Base-by-base conservation (phyloP, 2,329 filamentous ascomycete genomes). In the Biscogniauxia marginata region DNA sequence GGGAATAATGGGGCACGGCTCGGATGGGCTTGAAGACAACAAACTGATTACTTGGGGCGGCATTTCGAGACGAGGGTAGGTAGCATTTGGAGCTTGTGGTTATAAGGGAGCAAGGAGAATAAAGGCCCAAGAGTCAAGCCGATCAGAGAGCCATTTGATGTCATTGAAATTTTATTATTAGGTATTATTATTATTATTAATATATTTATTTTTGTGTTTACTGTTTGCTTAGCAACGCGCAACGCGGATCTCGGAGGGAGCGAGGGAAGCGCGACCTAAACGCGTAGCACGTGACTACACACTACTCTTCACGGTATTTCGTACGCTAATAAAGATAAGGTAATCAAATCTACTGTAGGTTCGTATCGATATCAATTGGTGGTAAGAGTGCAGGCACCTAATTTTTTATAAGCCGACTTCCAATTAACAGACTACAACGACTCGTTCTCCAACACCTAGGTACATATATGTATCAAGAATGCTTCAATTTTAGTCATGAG, bases 21-120 rank as follows among this genome's bases (percentile, higher is more conserved):
- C 23, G 21, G 61, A 53, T 9, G 71, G 70, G 54, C 71, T 74
- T 0, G 67, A 68, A 22, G 71, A 73, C 13, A 74, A 57, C 18
- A 74, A 54, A 57, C 61, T 66, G 53, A 76, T 74, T 8, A 76
- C 63, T 58, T 74, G 71, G 22, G 65, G 51, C 7, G 70, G 61
- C 72, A 75, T 74, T 49, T 62, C 58, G 25, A 52, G 46, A 39
- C 34, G 49, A 30, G 25, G 8, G 25, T 20, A 46, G 20, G 16
- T 47, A 16, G 20, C 30, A 13, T 11, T 16, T 39, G 46, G 52
- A 48, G 53, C 53, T 49, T 44, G 22, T 43, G 20, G 20, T 7
- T 6, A 52, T 34, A 57, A n/a, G n/a, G n/a, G n/a, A n/a, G 34
- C 22, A 25, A 44, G 25, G 18, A 50, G 20, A 34, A n/a, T n/a